Evolutionary conservation across 2,329 filamentous ascomycete genomes (phyloP), one percentile per base, ranked within the genome.

Genomic region (Colletotrichum paranaense): DNA sequence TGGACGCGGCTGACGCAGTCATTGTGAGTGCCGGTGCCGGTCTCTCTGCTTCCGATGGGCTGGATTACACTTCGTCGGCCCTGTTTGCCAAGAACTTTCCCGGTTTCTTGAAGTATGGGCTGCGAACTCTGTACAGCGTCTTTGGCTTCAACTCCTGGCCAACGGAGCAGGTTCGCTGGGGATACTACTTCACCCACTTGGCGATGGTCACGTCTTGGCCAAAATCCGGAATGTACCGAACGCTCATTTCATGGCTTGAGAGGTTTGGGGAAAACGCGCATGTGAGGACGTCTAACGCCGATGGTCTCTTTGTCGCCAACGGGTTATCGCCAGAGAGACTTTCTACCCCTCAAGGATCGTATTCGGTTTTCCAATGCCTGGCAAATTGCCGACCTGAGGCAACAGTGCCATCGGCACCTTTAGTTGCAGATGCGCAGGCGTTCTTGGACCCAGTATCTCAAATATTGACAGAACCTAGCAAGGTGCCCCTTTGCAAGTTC

Each of bases 1-100:
- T 82, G 22, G 42, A 35, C 12, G 70, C 77, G 30, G 76, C 78
- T 16, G 77, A 78, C 16, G 66, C 74, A 5, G 68, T 82, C 42
- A 66, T 82, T 32, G 73, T 82, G 26, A 80, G 77, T 60, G 81
- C 80, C 14, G 81, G 81, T 12, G 81, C 81, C 7, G 81, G 80
- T 4, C 74, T 82, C 12, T 82, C 80, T 8, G 81, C 81, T n/a
- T 78, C 81, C 22, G 78, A 76, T 5, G 81, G 80, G 4, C 69
- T 82, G 14, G 80, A 82, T 68, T 81, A 80, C 62, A 82, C 80
- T 7, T 82, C 80, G 1, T 42, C 67, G 19, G 56, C 72, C 0
- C 77, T 83, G 5, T 82, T 82, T 74, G 67, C 74, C 16, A 77
- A 68, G 24, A 75, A 79, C 72, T 81, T 81, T 57, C 78, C 79